phyloP scores from a whole-genome alignment of 2,329 filamentous ascomycete genomes.

The Colletotrichum salicis region DNA sequence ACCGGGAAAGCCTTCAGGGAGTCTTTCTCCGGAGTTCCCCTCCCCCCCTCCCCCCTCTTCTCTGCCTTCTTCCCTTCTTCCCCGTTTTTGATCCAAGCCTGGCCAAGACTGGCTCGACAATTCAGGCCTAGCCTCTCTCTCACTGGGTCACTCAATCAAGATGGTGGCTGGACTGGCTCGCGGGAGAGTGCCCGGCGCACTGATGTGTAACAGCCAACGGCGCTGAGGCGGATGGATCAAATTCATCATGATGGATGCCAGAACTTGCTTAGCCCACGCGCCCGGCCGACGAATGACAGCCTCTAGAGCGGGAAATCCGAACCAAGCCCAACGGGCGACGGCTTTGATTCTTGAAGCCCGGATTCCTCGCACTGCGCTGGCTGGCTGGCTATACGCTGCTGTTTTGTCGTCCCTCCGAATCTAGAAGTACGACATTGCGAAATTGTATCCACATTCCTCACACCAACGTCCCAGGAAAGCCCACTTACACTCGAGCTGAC shows the following conservation, averaged over 20 bases:
- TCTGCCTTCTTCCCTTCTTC: neutral
- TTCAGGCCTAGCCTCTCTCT: neutral
- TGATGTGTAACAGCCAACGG: constrained; percentile 16
- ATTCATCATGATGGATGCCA: neutral
- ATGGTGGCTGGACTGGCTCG: neutral
- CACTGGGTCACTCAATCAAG: neutral
- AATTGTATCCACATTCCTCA: too few species aligned
- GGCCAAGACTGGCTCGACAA: neutral
- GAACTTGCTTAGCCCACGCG: neutral
- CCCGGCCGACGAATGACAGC: neutral
- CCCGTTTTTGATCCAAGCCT: neutral
- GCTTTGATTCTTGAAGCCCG: neutral
- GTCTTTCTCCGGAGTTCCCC: neutral
- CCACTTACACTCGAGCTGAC: too few species aligned
- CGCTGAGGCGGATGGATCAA: constrained; percentile 12
- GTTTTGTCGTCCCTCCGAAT: neutral
- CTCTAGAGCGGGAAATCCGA: neutral
- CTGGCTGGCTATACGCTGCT: neutral
- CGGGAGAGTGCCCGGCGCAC: constrained; percentile 1
- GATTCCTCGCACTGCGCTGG: neutral
- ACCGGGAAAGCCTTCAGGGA: neutral
- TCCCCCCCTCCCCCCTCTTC: neutral
- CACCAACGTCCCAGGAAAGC: too few species aligned
- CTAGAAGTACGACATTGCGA: neutral
- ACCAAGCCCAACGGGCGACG: neutral